A percentile compares a stretch with the other conserved stretches of the same genome.
Evolutionary conservation across 108 stramenopile species (phyloP).

Genomic region (Nannochloropsis gaditana): DNA sequence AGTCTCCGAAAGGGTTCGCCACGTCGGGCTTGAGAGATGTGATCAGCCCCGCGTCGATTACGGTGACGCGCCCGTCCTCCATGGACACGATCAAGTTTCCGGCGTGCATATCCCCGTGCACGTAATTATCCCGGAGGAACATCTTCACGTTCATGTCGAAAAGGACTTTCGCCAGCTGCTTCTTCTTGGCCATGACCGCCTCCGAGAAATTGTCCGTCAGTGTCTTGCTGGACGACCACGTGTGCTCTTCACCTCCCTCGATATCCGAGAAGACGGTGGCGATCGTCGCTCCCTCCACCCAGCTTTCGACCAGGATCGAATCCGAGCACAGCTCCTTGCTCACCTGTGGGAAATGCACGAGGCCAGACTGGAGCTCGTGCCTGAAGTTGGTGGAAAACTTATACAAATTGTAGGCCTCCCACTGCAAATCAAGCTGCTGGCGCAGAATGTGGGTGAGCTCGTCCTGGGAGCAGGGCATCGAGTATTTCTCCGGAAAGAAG

Average conservation of each 20-base stretch:
- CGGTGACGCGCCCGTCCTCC: neutral
- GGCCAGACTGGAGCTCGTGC: constrained; percentile 5
- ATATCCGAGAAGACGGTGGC: constrained; percentile 11
- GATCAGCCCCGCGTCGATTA: constrained; percentile 17
- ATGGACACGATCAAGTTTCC: neutral
- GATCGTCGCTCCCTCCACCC: constrained; percentile 6
- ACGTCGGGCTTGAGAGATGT: neutral
- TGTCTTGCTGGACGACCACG: neutral
- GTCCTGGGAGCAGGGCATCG: constrained; percentile 9
- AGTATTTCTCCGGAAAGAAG: neutral
- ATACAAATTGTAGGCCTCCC: constrained; percentile 1
- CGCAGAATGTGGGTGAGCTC: constrained; percentile 15
- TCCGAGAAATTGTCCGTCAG: neutral
- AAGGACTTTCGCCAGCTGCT: neutral
- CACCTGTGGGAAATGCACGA: constrained; percentile 2
- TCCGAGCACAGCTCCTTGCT: neutral
- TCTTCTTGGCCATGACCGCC: constrained; percentile 2
- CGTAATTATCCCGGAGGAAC: neutral
- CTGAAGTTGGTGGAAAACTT: neutral
- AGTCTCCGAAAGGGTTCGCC: neutral
- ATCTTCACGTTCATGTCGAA: constrained; percentile 17
- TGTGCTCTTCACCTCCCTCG: neutral
- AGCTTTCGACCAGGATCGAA: neutral
- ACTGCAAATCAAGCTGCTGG: constrained; percentile 11
- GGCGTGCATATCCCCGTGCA: constrained; percentile 7